phyloP scores from a whole-genome alignment of 1,139 yeast species.

The Petasospora fabianii region DNA sequence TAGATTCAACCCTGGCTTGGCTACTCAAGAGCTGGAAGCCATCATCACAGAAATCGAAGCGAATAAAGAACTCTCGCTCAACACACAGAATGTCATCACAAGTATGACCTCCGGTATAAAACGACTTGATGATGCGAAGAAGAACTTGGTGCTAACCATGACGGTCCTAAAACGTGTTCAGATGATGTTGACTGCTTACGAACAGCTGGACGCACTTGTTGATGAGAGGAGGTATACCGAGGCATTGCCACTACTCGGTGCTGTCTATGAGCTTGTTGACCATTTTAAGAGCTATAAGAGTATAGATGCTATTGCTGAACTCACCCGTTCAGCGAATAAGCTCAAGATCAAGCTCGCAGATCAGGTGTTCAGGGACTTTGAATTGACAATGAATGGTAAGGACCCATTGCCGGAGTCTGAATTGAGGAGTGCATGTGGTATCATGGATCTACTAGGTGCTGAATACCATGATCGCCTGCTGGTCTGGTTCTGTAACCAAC shows the following conservation, averaged over 20 bases:
- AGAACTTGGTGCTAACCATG: constrained; percentile 78
- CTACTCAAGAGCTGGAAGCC: constrained; percentile 25
- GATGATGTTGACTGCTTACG: constrained; percentile 78
- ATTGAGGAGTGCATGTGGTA: constrained; percentile 54
- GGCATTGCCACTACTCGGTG: constrained; percentile 65
- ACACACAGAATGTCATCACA: constrained; percentile 63
- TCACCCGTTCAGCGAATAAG: constrained; percentile 60
- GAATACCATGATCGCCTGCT: constrained; percentile 59
- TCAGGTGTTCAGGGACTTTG: constrained; percentile 74
- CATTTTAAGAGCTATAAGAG: constrained; percentile 82
- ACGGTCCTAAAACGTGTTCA: constrained; percentile 83
- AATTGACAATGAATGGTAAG: constrained; percentile 35
- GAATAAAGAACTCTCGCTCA: constrained; percentile 47
- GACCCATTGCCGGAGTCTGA: constrained; percentile 30
- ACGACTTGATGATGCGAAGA: constrained; percentile 73
- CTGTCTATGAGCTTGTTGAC: constrained; percentile 71
- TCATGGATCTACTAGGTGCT: constrained; percentile 64
- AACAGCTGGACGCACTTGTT: constrained; percentile 52
- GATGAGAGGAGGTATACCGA: constrained; percentile 55
- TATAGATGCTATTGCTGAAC: constrained; percentile 71
- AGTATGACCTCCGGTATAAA: constrained; percentile 76
- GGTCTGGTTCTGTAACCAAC: constrained; percentile 70
- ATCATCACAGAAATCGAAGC: constrained; percentile 37
- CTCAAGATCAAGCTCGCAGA: constrained; percentile 65
- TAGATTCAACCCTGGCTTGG: constrained; percentile 23